Conservation (phyloP, 2,329 filamentous ascomycete species). For the Stenocarpella maydis region DNA sequence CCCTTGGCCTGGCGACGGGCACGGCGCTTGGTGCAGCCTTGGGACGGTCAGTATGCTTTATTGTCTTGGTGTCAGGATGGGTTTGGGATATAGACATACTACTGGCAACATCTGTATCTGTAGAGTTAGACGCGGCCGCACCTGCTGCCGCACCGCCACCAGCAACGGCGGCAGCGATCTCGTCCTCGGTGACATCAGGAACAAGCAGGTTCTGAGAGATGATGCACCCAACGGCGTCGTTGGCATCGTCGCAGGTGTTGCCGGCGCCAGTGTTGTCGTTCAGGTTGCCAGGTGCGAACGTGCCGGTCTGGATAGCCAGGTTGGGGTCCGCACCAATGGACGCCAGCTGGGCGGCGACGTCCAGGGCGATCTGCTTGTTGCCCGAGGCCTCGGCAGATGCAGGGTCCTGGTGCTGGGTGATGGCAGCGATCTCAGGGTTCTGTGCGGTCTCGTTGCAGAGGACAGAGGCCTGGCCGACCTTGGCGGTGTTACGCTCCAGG, state of each 20-base stretch:
- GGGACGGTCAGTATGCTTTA: neutral
- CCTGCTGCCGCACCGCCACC: slow-evolving; percentile 29
- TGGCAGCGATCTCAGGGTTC: slow-evolving; percentile 71
- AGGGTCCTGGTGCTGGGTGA: slow-evolving; percentile 74
- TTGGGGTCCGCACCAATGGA: slow-evolving; percentile 69
- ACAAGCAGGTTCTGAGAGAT: slow-evolving; percentile 62
- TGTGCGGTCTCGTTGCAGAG: slow-evolving; percentile 64
- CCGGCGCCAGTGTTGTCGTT: slow-evolving; percentile 44
- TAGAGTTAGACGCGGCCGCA: slow-evolving; percentile 22
- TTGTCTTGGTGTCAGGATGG: neutral
- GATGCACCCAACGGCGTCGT: slow-evolving; percentile 64
- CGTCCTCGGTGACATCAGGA: slow-evolving; percentile 59
- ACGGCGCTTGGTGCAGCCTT: slow-evolving; percentile 16
- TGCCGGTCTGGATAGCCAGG: slow-evolving; percentile 67
- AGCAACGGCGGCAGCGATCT: slow-evolving; percentile 61
- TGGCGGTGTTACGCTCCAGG: slow-evolving; percentile 67
- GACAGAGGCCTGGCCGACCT: slow-evolving; percentile 64
- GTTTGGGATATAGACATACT: neutral
- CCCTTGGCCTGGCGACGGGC: slow-evolving; percentile 35
- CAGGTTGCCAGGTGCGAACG: slow-evolving; percentile 64
- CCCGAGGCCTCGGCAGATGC: slow-evolving; percentile 64
- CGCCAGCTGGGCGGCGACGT: slow-evolving; percentile 66
- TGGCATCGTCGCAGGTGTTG: slow-evolving; percentile 61
- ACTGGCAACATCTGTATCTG: slow-evolving; percentile 37
- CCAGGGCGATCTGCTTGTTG: slow-evolving; percentile 69